Percentiles rank a stretch among this genome's conserved stretches.
phyloP scores from a whole-genome alignment of 768 basidiomycete genomes.

The Calocera cornea region DNA sequence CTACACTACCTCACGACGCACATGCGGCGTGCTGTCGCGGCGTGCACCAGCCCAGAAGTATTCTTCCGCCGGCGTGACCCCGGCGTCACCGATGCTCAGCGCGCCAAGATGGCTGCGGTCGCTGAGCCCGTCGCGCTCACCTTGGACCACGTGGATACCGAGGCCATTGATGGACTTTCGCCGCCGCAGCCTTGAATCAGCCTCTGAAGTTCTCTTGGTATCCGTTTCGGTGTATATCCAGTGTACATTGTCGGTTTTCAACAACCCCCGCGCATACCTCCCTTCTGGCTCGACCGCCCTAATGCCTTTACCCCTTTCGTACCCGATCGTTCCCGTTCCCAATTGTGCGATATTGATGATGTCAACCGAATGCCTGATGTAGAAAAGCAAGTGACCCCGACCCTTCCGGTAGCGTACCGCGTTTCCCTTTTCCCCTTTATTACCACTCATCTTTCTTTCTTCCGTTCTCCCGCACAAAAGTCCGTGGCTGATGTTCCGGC shows the following conservation, averaged over 20 bases:
- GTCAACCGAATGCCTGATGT: neutral
- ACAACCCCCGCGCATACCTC: neutral
- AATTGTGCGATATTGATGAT: neutral
- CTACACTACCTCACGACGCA: conserved; percentile 82
- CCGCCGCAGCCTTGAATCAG: neutral
- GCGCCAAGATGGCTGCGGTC: neutral
- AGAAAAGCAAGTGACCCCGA: neutral
- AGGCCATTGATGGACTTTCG: neutral
- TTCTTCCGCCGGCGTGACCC: conserved; percentile 38
- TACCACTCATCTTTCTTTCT: neutral
- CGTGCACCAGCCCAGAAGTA: conserved; percentile 85
- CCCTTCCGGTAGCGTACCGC: neutral
- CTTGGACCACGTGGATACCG: conserved; percentile 9
- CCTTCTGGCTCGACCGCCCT: neutral
- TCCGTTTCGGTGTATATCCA: neutral
- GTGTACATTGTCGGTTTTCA: neutral
- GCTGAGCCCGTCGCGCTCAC: conserved; percentile 1
- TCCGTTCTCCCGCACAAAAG: neutral
- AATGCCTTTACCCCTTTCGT: neutral
- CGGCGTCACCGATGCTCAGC: neutral
- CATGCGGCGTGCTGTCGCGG: conserved; percentile 90
- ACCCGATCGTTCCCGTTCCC: neutral
- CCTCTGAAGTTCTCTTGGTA: neutral
- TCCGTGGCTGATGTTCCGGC: conserved; percentile 2
- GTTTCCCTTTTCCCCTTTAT: neutral